Evolutionary conservation across 768 basidiomycete genomes (phyloP), one percentile per base, ranked within the genome.

Genomic region (Termitomyces sp.): DNA sequence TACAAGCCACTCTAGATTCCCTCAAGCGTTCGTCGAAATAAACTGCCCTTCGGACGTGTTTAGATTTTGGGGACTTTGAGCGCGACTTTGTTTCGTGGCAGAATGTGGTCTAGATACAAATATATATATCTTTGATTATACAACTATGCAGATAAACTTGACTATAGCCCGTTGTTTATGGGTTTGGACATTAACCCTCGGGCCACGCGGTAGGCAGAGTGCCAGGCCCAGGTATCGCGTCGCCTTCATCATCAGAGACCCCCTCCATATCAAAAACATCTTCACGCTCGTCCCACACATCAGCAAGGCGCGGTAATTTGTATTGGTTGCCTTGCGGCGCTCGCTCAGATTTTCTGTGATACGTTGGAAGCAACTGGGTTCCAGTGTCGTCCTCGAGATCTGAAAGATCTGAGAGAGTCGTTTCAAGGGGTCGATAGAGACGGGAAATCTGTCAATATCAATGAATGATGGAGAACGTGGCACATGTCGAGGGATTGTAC

Each of bases 201-300:
- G 28, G 56, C 58, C 9, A 50, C 47, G n/a, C 61, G 50, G 8
- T 28, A 56, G 2, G 14, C n/a, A 43, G 32, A 16, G 50, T 40
- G 35, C 54, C 54, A 28, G 55, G 53, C 42, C 64, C 43, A 13
- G 66, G 60, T 42, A 46, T 60, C 24, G 54, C 57, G 35, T 68
- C 60, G 47, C 74, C 73, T 57, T 88, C 86, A 20, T 80, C 75
- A 50, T 86, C 84, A 63, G 83, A 84, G 58, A 84, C 82, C 10
- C 78, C 81, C 4, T 85, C 88, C 53, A 89, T 75, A 44, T 77
- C 84, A 68, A 92, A 90, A 35, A 88, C 60, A 55, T 90, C 88
- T 70, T 92, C 90, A 28, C 84, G 80, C 63, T 88, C 87, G 60
- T 91, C 86, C 89, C 89, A 92, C 45, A 87, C 83, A 67, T 88